Evolutionary conservation across 768 basidiomycete species (phyloP), one percentile per base, ranked within the genome.

Genomic region (Coprinopsis cinerea): DNA sequence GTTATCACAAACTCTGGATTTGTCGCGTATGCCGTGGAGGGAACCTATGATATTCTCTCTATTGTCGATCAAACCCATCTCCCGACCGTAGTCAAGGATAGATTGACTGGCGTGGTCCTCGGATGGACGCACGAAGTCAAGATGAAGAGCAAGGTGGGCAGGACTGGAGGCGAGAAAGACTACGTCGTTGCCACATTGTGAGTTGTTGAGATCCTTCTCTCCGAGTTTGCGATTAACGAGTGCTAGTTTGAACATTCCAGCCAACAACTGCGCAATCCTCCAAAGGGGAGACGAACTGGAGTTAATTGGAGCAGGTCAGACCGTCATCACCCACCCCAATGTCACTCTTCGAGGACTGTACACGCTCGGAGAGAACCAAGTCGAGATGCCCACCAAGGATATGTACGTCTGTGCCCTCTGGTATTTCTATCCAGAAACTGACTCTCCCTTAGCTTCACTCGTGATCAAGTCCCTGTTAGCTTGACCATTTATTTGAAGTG

Each of bases 381-480:
- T 88, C 24, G 88, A 90, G 62, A 85, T 90, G 83, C 88, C 88
- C 2, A 90, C 88, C 6, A 90, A 90, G 65, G 87, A 89, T 55
- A 89, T 89, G 85, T 85, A 57, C 57, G 83, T 67, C 25, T 32
- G 40, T 18, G 13, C 17, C 14, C 14, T 39, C 9, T 34, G 22
- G 17, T 26, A 37, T 15, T 32, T 30, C 26, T 17, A 30, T 7
- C 37, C 17, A 49, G 23, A 43, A 32, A 41, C 39, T 47, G 24
- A 22, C 35, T 36, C 6, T 42, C 44, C 37, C 6, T 40, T 53
- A 86, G 86, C 56, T 91, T 86, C 65, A 90, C 90, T 2, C 81
- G 87, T 34, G 89, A 90, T 57, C 88, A 92, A 68, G 89, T 90
- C 7, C 89, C 89, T 23, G 89, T 90, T 52, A 80, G 82, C 66